A percentile compares a stretch with the other conserved stretches of the same genome.
These are phyloP conservation scores for Nicotiana tabacum DNA, from an alignment of 257 asterid genomes.

Conservation along the genomic window DNA sequence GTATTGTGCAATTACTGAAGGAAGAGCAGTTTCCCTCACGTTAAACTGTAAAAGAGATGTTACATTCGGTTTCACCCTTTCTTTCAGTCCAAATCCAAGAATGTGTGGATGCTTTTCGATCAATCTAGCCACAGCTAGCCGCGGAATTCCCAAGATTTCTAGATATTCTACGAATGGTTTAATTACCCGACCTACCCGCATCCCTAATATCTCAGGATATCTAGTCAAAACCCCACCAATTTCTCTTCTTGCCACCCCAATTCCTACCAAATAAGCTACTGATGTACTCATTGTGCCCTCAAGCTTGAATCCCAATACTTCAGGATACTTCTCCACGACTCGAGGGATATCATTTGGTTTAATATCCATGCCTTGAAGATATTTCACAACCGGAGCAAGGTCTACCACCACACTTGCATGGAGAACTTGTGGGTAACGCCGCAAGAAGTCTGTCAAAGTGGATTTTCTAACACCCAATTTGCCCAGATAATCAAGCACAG, in stretches of 20 bases:
- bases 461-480: constrained; percentile 82
- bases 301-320: constrained; percentile 86
- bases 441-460: constrained; percentile 70
- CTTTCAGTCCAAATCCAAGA: constrained; percentile 80
- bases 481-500: constrained; percentile 94
- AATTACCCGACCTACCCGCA: constrained; percentile 91
- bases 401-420: constrained; percentile 96
- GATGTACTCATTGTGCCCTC: constrained; percentile 99
- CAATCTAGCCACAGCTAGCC: constrained; percentile 74
- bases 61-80: constrained; percentile 64
- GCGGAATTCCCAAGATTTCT: constrained; percentile 72
- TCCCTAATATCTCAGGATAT: constrained; percentile 87
- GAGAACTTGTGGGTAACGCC: constrained; percentile 87
- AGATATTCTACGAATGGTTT: constrained; percentile 90
- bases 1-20: constrained; percentile 75
- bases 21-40: constrained; percentile 54
- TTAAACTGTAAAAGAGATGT: constrained; percentile 53
- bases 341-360: constrained; percentile 79
- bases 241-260: constrained; percentile 91
- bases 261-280: constrained; percentile 92
- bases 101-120: constrained; percentile 76
- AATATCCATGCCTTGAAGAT: constrained; percentile 96
- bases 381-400: constrained; percentile 83
- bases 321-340: constrained; percentile 81
- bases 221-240: constrained; percentile 70